Conservation (phyloP, 2,329 filamentous ascomycete genomes). For the Zymoseptoria tritici region DNA sequence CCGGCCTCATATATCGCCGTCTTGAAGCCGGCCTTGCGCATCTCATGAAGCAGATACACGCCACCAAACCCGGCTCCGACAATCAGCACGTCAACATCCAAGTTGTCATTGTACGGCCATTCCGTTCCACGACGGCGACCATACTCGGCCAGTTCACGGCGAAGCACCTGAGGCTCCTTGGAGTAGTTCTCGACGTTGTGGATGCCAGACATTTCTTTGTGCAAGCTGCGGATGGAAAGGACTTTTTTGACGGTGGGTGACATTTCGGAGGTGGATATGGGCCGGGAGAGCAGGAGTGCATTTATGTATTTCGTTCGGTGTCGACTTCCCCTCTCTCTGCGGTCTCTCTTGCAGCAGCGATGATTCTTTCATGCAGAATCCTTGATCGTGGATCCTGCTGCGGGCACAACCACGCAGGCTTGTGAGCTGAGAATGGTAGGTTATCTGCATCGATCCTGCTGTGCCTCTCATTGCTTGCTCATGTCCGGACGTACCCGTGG, state of each 20-base stretch:
- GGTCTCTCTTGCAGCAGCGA: too few species aligned
- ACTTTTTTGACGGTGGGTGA: background rate
- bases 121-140: conserved; percentile 12
- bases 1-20: conserved; percentile 32
- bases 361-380: too few species aligned
- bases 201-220: conserved; percentile 5
- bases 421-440: background rate
- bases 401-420: too few species aligned
- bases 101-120: conserved; percentile 21
- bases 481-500: background rate
- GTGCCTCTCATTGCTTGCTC: background rate
- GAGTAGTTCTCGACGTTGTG: conserved; percentile 3
- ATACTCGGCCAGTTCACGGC: conserved; percentile 12
- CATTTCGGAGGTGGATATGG: too few species aligned
- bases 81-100: conserved; percentile 18
- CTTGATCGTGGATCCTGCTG: too few species aligned
- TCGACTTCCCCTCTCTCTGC: too few species aligned
- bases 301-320: too few species aligned
- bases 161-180: conserved; percentile 7
- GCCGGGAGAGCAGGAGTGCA: too few species aligned
- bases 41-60: conserved; percentile 31
- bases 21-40: conserved; percentile 28
- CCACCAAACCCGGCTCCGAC: conserved; percentile 41
- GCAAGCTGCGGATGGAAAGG: conserved; percentile 5
- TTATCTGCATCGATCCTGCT: background rate